These are phyloP conservation scores for Boletus insuetus DNA, from an alignment of 768 basidiomycete genomes.

Conservation along the genomic window DNA sequence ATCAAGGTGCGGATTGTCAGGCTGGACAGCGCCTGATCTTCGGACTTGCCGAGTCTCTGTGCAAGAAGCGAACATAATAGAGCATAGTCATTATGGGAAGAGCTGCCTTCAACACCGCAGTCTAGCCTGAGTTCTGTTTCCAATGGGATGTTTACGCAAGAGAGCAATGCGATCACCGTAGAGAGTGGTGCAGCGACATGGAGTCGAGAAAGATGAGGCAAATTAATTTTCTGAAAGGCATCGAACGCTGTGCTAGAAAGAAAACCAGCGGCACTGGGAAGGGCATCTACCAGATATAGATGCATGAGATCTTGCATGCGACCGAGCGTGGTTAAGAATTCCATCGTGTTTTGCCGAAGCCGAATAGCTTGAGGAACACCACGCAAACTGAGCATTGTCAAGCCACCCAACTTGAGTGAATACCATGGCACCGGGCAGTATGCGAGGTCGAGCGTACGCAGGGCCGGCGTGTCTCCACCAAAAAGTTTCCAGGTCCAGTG, in stretches of 20 bases:
- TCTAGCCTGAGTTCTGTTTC: neutral
- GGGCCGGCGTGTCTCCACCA: neutral
- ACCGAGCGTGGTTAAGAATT: conserved; percentile 32
- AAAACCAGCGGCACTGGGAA: conserved; percentile 15
- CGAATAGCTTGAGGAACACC: conserved; percentile 8
- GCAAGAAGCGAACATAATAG: neutral
- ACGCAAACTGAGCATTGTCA: conserved; percentile 37
- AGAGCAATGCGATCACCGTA: conserved; percentile 4
- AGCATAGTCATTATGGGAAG: too few relatives aligned
- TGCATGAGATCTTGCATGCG: conserved; percentile 33
- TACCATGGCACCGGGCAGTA: neutral
- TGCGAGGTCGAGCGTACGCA: neutral
- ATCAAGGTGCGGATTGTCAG: neutral
- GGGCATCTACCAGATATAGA: conserved; percentile 33
- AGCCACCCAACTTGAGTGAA: conserved; percentile 10
- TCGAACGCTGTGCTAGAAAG: neutral
- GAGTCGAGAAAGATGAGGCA: conserved; percentile 9
- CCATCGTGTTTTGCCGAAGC: conserved; percentile 25
- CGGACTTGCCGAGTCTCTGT: neutral
- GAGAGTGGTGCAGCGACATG: conserved; percentile 1
- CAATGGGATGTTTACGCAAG: conserved; percentile 2
- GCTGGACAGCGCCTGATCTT: neutral
- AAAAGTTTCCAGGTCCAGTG: neutral
- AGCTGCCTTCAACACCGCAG: too few relatives aligned
- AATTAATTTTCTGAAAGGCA: neutral